Base-by-base conservation (phyloP, 1,284 basidiomycete genomes). In the Pholiota adiposa region DNA sequence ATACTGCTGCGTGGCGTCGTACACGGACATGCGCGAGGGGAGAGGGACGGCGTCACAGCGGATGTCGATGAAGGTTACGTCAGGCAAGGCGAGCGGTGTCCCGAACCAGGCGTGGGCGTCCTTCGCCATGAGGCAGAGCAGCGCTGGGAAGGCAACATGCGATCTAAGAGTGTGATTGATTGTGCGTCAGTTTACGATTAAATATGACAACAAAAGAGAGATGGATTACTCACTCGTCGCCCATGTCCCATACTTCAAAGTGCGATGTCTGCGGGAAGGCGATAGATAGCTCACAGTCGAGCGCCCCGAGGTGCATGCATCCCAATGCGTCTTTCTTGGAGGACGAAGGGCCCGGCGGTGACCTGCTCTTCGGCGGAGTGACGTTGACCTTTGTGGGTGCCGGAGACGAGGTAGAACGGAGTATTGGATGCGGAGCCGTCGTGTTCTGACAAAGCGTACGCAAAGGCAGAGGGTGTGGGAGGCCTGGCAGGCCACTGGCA, bases 191-290 rank as follows among this genome's bases (percentile, higher is more conserved):
- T 19, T 40, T 2, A 41, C 16, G 16, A 41, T 29, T 6, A 33
- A 33, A 6, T 4, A 23, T 46, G 38, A 36, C 33, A 54, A 46
- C 16, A 19, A 33, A 34, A 49, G 34, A 51, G 21, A 50, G 48
- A 25, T 11, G 52, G 31, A 61, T 33, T 4, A 71, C 71, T 31
- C 48, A 74, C 72, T 67, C 56, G 57, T 74, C 71, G 19, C 44
- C 58, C 61, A 69, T 64, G 56, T 74, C 72, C 72, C 72, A 74
- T 18, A 70, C 62, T 55, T 72, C 71, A 49, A 67, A 71, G 59
- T 74, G 70, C 23, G 69, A 63, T 2, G 67, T 62, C 50, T 69
- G 51, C 11, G 67, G 63, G 52, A 73, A 73, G 25, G 64, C 58
- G 27, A 73, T 61, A 9, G 65, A 64, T 16, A 71, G 56, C 16